A percentile compares a stretch with the other conserved stretches of the same genome.
Conservation (phyloP, 306 rosid species). For the Prosopis cineraria region DNA sequence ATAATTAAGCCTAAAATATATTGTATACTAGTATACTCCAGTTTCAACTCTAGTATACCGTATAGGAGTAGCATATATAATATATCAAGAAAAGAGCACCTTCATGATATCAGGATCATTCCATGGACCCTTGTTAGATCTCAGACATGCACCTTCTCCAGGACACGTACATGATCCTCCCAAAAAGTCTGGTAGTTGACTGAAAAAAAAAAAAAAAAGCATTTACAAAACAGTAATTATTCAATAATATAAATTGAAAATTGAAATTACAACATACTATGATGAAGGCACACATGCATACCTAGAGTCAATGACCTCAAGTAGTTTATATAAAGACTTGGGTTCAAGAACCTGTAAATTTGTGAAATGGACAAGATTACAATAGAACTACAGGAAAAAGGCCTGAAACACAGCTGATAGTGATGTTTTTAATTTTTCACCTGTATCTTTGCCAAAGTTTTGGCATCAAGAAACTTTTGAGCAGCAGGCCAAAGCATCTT, state of each 20-base stretch:
- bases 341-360: slow-evolving; percentile 79
- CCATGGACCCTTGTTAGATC: slow-evolving; percentile 94
- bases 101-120: slow-evolving; percentile 86
- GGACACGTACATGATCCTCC: slow-evolving; percentile 92
- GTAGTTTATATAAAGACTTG: slow-evolving; percentile 63
- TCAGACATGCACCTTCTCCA: slow-evolving; percentile 85
- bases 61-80: slow-evolving; percentile 10
- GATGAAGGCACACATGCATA: slow-evolving; percentile 31
- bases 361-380: slow-evolving; percentile 30
- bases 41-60: slow-evolving; percentile 3
- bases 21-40: no score
- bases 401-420: slow-evolving; percentile 21
- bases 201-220: slow-evolving; percentile 53
- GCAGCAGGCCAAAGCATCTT: slow-evolving; percentile 99
- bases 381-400: slow-evolving; percentile 24
- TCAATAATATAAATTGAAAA: slow-evolving; percentile 1
- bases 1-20: slow-evolving; percentile 27
- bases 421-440: slow-evolving; percentile 48
- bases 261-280: slow-evolving; percentile 20
- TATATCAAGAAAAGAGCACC: slow-evolving; percentile 43
- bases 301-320: slow-evolving; percentile 83
- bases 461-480: slow-evolving; percentile 79
- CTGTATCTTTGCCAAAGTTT: slow-evolving; percentile 88
- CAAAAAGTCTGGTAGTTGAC: slow-evolving; percentile 93
- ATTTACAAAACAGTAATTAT: slow-evolving; percentile 29